Percentiles rank a stretch among this genome's conserved stretches.
Evolutionary conservation across 2,329 filamentous ascomycete genomes (phyloP).

Genomic region (Xylaria sp.): DNA sequence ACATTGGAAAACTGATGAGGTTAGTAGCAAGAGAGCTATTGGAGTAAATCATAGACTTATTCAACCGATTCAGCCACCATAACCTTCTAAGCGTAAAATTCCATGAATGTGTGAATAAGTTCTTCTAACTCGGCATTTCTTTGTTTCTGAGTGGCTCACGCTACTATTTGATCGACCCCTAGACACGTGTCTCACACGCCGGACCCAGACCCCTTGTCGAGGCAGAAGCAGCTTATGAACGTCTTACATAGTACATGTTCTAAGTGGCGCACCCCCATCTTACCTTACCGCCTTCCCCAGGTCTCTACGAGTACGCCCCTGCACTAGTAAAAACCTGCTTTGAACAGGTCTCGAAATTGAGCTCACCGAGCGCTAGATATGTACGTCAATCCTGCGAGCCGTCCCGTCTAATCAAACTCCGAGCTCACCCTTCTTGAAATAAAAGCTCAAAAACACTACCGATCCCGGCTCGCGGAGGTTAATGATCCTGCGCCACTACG

Average conservation of each 20-base stretch:
- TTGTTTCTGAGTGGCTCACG: slow-evolving; percentile 27
- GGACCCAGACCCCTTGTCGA: slow-evolving; percentile 24
- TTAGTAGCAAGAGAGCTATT: slow-evolving; percentile 17
- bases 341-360: slow-evolving; percentile 12
- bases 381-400: slow-evolving; percentile 33
- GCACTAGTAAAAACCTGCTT: slow-evolving; percentile 29
- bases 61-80: slow-evolving; percentile 22
- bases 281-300: slow-evolving; percentile 29
- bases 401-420: slow-evolving; percentile 22
- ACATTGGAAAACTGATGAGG: slow-evolving; percentile 18
- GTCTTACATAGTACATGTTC: too few species aligned
- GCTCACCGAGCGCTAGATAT: slow-evolving; percentile 25
- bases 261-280: slow-evolving; percentile 23
- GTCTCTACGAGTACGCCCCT: slow-evolving; percentile 20
- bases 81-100: slow-evolving; percentile 4
- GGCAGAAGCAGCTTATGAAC: slow-evolving; percentile 12
- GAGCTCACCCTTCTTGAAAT: slow-evolving; percentile 24
- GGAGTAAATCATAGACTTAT: slow-evolving; percentile 29
- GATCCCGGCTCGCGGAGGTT: slow-evolving; percentile 30
- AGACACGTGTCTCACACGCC: slow-evolving; percentile 34
- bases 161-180: slow-evolving; percentile 25
- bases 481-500: slow-evolving; percentile 34
- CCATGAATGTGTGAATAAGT: slow-evolving; percentile 19
- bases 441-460: slow-evolving; percentile 31
- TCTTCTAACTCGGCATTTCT: slow-evolving; percentile 24